Conservation (phyloP, 2,329 filamentous ascomycete genomes). For the Pseudopithomyces maydicus region DNA sequence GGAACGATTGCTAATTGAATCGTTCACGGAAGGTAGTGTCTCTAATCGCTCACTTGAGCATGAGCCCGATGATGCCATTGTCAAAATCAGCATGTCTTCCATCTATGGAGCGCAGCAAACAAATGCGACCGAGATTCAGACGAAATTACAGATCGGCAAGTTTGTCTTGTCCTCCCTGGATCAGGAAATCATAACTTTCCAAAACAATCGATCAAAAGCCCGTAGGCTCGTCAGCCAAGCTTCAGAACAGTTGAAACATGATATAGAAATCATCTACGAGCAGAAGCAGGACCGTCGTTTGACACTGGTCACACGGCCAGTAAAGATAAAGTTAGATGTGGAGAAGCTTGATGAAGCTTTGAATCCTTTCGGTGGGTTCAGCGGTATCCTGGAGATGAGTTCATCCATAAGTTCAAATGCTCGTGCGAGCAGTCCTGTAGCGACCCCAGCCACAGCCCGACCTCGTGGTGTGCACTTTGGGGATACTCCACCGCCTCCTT, state of each 20-base stretch:
- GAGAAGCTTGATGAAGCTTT: conserved; percentile 84
- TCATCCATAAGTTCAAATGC: conserved; percentile 79
- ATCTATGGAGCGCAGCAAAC: conserved; percentile 31
- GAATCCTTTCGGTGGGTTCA: conserved; percentile 86
- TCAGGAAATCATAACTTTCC: conserved; percentile 58
- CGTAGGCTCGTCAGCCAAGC: conserved; percentile 26
- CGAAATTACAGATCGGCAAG: conserved; percentile 44
- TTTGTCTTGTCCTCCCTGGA: conserved; percentile 55
- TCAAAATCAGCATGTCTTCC: conserved; percentile 28
- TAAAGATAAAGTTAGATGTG: conserved; percentile 78
- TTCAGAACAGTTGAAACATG: conserved; percentile 31
- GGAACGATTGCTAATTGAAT: conserved; percentile 34
- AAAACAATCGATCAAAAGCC: conserved; percentile 34
- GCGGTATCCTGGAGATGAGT: conserved; percentile 86
- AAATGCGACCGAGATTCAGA: conserved; percentile 15
- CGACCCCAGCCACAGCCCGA: conserved; percentile 35
- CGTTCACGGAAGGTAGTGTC: conserved; percentile 13
- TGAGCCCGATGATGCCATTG: conserved; percentile 34
- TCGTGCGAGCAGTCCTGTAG: conserved; percentile 50
- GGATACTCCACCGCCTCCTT: conserved; percentile 42
- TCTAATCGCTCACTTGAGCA: conserved; percentile 22
- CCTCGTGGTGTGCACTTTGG: conserved; percentile 64
- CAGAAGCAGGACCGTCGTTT: conserved; percentile 46
- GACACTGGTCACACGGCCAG: conserved; percentile 75
- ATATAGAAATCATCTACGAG: conserved; percentile 41